Conservation (phyloP, 2,329 filamentous ascomycete genomes). For the Clarireedia monteithiana region DNA sequence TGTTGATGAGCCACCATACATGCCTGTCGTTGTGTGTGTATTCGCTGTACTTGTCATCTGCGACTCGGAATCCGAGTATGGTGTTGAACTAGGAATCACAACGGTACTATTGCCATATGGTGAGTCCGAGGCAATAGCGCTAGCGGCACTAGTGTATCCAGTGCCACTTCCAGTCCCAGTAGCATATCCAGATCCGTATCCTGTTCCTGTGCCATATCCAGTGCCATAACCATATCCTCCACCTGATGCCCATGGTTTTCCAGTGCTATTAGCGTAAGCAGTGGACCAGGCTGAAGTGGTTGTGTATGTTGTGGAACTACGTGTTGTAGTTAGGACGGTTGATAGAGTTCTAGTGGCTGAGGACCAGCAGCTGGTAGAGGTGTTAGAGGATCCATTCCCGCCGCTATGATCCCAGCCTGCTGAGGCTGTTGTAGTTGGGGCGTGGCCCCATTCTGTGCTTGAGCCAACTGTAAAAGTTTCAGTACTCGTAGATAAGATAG, state of each 20-base stretch:
- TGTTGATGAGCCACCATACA: too few relatives aligned
- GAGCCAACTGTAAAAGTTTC: neutral
- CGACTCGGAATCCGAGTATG: too few relatives aligned
- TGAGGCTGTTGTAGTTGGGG: neutral
- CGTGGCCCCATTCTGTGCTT: neutral
- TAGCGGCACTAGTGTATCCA: neutral
- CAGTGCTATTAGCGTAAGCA: neutral
- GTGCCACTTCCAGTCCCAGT: neutral
- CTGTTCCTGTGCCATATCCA: neutral
- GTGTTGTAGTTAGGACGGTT: neutral
- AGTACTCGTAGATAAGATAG: neutral
- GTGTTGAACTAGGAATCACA: too few relatives aligned
- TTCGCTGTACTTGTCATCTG: too few relatives aligned
- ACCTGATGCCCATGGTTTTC: too few relatives aligned
- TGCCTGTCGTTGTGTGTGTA: too few relatives aligned
- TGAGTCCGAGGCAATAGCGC: neutral
- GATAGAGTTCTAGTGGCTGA: neutral
- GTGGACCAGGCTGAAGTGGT: neutral
- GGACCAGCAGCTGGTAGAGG: neutral
- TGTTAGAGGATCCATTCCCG: neutral
- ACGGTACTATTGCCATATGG: too few relatives aligned
- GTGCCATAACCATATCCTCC: neutral
- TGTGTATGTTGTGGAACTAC: slow-evolving; percentile 1
- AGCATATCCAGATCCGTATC: neutral
- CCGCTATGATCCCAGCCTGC: neutral